Evolutionary conservation across 2,329 filamentous ascomycete genomes (phyloP).

Genomic region (Ophiostoma ulmi): DNA sequence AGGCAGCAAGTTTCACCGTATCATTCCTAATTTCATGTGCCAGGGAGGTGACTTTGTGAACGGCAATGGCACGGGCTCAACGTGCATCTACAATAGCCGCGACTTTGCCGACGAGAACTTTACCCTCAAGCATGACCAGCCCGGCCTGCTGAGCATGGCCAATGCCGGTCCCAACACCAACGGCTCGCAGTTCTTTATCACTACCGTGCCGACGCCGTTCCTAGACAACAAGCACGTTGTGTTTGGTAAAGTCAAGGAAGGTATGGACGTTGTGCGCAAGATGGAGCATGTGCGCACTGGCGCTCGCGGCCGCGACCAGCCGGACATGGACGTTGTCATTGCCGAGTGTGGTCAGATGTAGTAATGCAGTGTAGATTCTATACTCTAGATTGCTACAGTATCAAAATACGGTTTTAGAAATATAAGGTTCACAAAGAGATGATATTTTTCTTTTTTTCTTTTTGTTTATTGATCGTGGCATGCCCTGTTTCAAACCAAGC

Average conservation of each 20-base stretch:
- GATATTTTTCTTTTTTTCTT: too few relatives aligned
- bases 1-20: constrained; percentile 86
- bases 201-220: constrained; percentile 78
- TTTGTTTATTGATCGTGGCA: too few relatives aligned
- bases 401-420: background rate
- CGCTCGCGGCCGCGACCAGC: constrained; percentile 67
- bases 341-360: constrained; percentile 92
- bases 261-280: constrained; percentile 86
- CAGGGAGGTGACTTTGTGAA: constrained; percentile 92
- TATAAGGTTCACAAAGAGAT: too few relatives aligned
- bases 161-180: constrained; percentile 91
- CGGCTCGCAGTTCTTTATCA: constrained; percentile 97
- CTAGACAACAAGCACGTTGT: constrained; percentile 92
- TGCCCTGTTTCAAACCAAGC: too few relatives aligned
- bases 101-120: constrained; percentile 92
- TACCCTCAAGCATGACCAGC: constrained; percentile 66
- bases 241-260: constrained; percentile 83
- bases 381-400: background rate
- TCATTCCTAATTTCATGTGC: constrained; percentile 96
- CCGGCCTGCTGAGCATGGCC: constrained; percentile 88
- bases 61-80: constrained; percentile 83
- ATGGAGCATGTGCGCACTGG: constrained; percentile 87
- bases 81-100: constrained; percentile 71
- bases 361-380: background rate
- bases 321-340: constrained; percentile 78